A percentile compares a stretch with the other conserved stretches of the same genome.
Evolutionary conservation across 2,329 filamentous ascomycete species (phyloP).

Genomic region (Beauveria australis): DNA sequence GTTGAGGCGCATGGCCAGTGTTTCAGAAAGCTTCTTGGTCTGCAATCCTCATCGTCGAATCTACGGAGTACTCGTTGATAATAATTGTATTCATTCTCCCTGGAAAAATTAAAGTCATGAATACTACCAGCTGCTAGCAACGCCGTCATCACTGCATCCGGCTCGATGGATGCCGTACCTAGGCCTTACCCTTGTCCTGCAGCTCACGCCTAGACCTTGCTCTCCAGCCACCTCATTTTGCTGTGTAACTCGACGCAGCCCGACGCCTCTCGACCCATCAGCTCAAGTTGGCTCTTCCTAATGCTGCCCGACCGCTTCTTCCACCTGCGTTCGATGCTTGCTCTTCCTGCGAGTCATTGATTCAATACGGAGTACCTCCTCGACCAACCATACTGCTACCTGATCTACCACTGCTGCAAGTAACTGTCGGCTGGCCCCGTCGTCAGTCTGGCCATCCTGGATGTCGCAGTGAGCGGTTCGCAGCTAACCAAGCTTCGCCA

Average conservation of each 20-base stretch:
- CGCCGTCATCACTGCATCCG: neutral
- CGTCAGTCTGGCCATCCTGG: neutral
- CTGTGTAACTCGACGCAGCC: neutral
- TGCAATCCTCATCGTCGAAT: neutral
- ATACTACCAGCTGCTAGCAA: neutral
- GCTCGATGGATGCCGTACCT: neutral
- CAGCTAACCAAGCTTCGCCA: constrained; percentile 3
- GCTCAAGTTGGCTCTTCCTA: neutral
- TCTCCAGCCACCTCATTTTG: constrained; percentile 9
- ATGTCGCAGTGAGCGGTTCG: neutral
- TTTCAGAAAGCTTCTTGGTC: neutral
- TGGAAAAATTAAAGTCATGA: neutral
- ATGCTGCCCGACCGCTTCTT: constrained; percentile 11
- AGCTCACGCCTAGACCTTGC: constrained; percentile 3
- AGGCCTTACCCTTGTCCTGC: neutral
- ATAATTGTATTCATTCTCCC: neutral
- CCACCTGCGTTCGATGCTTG: neutral
- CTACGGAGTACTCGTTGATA: neutral
- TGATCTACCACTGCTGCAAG: neutral
- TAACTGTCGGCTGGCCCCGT: neutral
- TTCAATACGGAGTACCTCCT: neutral
- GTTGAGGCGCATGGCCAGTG: neutral
- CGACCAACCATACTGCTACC: neutral
- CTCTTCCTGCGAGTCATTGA: constrained; percentile 7
- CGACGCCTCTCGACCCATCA: neutral